A percentile compares a stretch with the other conserved stretches of the same genome.
Conservation (phyloP, 176 grass and related monocot genomes). For the Bothriochloa decipiens region DNA sequence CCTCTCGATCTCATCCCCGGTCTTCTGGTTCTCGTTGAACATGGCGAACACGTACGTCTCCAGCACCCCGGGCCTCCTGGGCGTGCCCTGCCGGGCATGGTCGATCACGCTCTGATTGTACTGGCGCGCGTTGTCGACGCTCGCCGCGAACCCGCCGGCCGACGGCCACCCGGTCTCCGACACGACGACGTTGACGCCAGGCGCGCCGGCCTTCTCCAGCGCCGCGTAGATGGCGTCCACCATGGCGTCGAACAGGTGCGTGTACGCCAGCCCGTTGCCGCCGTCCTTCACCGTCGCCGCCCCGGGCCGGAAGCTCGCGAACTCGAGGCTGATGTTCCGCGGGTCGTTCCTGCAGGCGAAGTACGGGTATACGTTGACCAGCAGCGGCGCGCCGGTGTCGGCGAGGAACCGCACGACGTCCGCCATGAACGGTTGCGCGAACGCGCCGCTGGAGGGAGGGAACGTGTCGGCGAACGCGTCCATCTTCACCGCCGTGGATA, state of each 20-base stretch:
- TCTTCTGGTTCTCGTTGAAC: conserved; percentile 77
- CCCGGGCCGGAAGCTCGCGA: conserved; percentile 50
- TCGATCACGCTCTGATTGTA: conserved; percentile 60
- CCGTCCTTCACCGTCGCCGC: conserved; percentile 16
- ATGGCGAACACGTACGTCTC: conserved; percentile 74
- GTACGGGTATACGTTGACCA: conserved; percentile 69
- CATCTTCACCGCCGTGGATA: conserved; percentile 41
- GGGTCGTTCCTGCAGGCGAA: conserved; percentile 40
- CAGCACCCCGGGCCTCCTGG: conserved; percentile 42
- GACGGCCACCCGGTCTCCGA: conserved; percentile 85
- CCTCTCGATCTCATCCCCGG: conserved; percentile 32
- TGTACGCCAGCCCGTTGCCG: conserved; percentile 47
- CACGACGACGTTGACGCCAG: conserved; percentile 51
- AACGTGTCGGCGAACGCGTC: conserved; percentile 34
- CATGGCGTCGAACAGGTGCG: conserved; percentile 61
- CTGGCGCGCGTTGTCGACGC: conserved; percentile 39
- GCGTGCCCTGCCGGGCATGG: conserved; percentile 52
- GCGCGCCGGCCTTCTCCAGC: conserved; percentile 54
- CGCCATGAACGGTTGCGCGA: conserved; percentile 8
- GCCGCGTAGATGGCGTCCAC: conserved; percentile 64
- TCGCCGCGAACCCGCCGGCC: conserved; percentile 54
- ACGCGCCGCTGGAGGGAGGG: conserved; percentile 54
- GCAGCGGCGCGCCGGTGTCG: conserved; percentile 43
- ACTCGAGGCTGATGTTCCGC: conserved; percentile 6
- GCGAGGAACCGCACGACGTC: conserved; percentile 45